These are phyloP conservation scores for Endoconidiophora polonica DNA, from an alignment of 2,329 filamentous ascomycete genomes.

Conservation along the genomic window DNA sequence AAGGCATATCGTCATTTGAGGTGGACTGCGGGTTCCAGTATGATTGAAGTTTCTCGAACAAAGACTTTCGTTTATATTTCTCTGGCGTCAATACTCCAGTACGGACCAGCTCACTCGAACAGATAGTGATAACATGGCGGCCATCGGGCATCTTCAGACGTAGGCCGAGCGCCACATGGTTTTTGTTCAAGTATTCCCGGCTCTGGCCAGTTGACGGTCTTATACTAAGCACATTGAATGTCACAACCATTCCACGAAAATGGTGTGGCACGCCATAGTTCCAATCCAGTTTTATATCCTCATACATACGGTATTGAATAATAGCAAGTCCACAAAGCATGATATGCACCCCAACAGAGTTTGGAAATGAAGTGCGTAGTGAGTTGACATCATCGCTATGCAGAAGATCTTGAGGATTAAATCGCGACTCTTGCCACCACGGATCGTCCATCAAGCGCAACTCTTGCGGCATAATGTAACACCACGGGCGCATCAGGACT, in stretches of 20 bases:
- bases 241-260: constrained; percentile 3
- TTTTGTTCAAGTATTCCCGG: not conserved
- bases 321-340: constrained; percentile 4
- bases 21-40: not conserved
- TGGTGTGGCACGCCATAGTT: constrained; percentile 3
- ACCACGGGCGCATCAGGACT: constrained; percentile 6
- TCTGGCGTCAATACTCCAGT: constrained; percentile 1
- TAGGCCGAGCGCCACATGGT: constrained; percentile 1
- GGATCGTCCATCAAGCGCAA: not conserved
- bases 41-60: not conserved
- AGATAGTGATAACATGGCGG: constrained; percentile 4
- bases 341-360: constrained; percentile 1
- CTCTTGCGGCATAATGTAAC: constrained; percentile 2
- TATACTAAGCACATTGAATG: constrained; percentile 7
- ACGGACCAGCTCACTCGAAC: constrained; percentile 6
- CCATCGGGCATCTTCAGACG: constrained; percentile 1
- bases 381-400: constrained; percentile 2
- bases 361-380: constrained; percentile 1
- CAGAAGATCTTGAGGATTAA: not conserved
- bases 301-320: constrained; percentile 3
- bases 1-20: no score
- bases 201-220: constrained; percentile 3
- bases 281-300: constrained; percentile 2
- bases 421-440: constrained; percentile 1
- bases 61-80: not conserved